A percentile compares a stretch with the other conserved stretches of the same genome.
These are phyloP conservation scores for Macrophomina phaseolina DNA, from an alignment of 2,329 filamentous ascomycete species.

Conservation along the genomic window DNA sequence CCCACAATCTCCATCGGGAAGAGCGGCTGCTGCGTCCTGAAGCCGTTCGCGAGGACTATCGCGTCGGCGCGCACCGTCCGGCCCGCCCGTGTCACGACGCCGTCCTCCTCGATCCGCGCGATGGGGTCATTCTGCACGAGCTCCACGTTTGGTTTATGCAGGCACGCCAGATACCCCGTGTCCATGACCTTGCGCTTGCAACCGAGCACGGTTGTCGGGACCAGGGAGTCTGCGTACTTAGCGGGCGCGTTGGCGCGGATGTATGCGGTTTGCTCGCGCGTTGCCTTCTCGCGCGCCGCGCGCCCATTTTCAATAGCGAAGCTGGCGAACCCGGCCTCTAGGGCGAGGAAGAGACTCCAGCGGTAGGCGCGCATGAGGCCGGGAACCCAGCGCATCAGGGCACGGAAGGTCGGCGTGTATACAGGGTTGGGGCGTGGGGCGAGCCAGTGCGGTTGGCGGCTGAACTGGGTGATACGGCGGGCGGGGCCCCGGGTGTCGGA, in stretches of 20 bases:
- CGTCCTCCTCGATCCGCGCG: constrained; percentile 44
- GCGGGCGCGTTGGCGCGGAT: constrained; percentile 51
- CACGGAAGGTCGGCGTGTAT: constrained; percentile 50
- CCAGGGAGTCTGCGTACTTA: constrained; percentile 52
- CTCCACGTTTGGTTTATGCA: constrained; percentile 52
- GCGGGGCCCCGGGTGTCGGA: constrained; percentile 30
- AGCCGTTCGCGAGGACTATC: constrained; percentile 27
- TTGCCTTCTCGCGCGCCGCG: constrained; percentile 43
- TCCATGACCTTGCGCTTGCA: constrained; percentile 57
- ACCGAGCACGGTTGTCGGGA: constrained; percentile 53
- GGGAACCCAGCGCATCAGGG: constrained; percentile 53
- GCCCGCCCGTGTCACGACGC: constrained; percentile 48
- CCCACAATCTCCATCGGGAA: constrained; percentile 56
- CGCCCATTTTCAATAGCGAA: constrained; percentile 48
- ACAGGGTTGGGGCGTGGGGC: constrained; percentile 51
- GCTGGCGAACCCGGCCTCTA: constrained; percentile 52
- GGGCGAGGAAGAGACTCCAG: constrained; percentile 49
- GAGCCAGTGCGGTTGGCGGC: constrained; percentile 58
- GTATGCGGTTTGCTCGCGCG: constrained; percentile 50
- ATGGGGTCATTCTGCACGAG: constrained; percentile 48
- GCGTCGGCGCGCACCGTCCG: constrained; percentile 29
- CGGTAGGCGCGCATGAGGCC: constrained; percentile 53
- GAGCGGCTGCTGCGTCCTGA: constrained; percentile 53
- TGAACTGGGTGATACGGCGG: constrained; percentile 53
- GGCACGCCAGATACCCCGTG: constrained; percentile 52